Conservation (phyloP, 129 eudicot genomes). For the Helichrysum umbraculigerum region DNA sequence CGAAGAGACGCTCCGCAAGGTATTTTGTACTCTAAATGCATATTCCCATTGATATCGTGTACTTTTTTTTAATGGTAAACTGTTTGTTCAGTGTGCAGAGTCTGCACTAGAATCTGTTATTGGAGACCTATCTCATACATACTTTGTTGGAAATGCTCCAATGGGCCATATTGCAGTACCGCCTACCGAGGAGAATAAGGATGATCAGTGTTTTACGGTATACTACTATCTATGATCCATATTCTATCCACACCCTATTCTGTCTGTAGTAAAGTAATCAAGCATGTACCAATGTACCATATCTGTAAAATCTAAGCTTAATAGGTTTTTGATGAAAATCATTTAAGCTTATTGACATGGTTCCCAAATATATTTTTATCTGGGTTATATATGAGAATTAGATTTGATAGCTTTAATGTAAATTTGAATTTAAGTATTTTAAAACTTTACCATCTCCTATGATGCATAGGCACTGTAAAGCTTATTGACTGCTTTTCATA, state of each 20-base stretch:
- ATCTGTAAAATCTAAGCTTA: too few species aligned
- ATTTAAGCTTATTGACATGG: too few species aligned
- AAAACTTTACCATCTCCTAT: too few species aligned
- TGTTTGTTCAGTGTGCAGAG: conserved; percentile 80
- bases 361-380: too few species aligned
- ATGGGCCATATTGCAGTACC: conserved; percentile 70
- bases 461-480: too few species aligned
- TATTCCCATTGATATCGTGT: not conserved
- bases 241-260: not conserved
- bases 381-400: too few species aligned
- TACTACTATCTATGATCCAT: not conserved
- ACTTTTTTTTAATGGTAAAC: not conserved
- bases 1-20: conserved; percentile 89
- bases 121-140: conserved; percentile 83
- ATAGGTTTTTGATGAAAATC: too few species aligned
- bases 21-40: conserved; percentile 23
- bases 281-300: too few species aligned
- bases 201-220: conserved; percentile 60
- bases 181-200: conserved; percentile 42
- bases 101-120: conserved; percentile 78
- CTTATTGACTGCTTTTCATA: too few species aligned
- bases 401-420: too few species aligned
- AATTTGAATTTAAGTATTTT: too few species aligned
- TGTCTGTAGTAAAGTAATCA: not conserved
- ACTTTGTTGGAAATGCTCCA: conserved; percentile 97